A percentile compares a stretch with the other conserved stretches of the same genome.
Evolutionary conservation across 345 rosid genomes (phyloP).

Genomic region (Euphorbia tirucalli): DNA sequence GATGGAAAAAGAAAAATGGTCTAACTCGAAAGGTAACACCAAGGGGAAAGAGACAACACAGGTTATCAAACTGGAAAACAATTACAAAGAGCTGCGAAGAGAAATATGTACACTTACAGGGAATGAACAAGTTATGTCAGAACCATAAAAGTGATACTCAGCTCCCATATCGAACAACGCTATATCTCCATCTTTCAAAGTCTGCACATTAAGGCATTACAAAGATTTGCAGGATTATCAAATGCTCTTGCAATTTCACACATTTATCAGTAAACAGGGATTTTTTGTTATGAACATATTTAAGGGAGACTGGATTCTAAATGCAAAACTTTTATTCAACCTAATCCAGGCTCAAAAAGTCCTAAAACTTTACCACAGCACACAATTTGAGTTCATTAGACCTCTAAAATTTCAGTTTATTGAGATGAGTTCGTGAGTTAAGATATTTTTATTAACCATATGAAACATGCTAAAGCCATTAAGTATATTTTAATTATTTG

Average conservation of each 20-base stretch:
- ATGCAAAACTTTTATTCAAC: neutral
- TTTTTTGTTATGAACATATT: neutral
- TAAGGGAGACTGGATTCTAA: no score
- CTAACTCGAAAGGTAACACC: neutral
- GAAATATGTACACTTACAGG: slow-evolving; percentile 55
- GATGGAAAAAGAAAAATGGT: neutral
- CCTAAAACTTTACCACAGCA: neutral
- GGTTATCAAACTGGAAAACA: neutral
- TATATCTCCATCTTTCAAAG: slow-evolving; percentile 77
- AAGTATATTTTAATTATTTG: neutral
- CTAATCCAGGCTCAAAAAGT: neutral
- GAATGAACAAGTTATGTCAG: slow-evolving; percentile 94
- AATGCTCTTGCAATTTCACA: slow-evolving; percentile 2
- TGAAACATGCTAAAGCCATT: neutral
- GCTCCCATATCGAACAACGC: slow-evolving; percentile 98
- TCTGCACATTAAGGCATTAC: slow-evolving; percentile 42
- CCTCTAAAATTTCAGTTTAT: neutral
- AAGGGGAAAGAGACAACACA: neutral
- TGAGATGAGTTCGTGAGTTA: neutral
- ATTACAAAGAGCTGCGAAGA: neutral
- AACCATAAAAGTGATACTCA: slow-evolving; percentile 85
- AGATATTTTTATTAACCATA: neutral
- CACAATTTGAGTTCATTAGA: neutral
- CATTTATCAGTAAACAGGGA: neutral
- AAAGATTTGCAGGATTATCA: neutral